A percentile compares a stretch with the other conserved stretches of the same genome.
Evolutionary conservation across 2,329 filamentous ascomycete genomes (phyloP).

Genomic region (Sporothrix curviconia): DNA sequence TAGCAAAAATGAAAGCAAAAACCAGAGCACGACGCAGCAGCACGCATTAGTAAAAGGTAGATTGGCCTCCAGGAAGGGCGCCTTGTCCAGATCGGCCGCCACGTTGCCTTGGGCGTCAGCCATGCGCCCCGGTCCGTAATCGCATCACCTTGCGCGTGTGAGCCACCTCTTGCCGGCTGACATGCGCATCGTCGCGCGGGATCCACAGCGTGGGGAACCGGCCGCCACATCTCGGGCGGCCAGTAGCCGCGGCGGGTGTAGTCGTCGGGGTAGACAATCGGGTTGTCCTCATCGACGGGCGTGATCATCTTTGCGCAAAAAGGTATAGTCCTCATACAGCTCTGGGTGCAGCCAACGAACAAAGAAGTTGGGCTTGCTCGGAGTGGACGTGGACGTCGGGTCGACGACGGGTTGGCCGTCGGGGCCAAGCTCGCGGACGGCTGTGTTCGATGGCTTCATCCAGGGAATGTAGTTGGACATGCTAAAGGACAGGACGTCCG

Average conservation of each 20-base stretch:
- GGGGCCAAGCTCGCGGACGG: not conserved
- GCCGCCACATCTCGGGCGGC: slow-evolving; percentile 59
- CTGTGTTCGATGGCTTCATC: not conserved
- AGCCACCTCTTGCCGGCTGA: slow-evolving; percentile 64
- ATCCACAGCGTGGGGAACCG: slow-evolving; percentile 67
- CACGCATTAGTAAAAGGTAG: slow-evolving; percentile 21
- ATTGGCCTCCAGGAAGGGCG: slow-evolving; percentile 25
- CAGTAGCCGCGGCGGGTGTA: slow-evolving; percentile 59
- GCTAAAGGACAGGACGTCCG: slow-evolving; percentile 26
- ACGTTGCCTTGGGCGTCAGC: slow-evolving; percentile 47
- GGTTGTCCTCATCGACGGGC: not conserved
- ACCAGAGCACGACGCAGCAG: not conserved
- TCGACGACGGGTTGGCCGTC: not conserved
- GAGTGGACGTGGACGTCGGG: too few relatives aligned
- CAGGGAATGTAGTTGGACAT: slow-evolving; percentile 12
- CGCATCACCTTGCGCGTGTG: slow-evolving; percentile 59
- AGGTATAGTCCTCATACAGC: slow-evolving; percentile 53
- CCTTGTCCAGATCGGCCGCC: slow-evolving; percentile 21
- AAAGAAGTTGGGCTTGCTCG: slow-evolving; percentile 38
- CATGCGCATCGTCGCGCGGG: slow-evolving; percentile 61
- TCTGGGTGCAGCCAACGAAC: slow-evolving; percentile 51
- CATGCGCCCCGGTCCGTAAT: slow-evolving; percentile 67
- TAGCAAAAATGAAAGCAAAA: not conserved
- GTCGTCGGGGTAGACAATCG: slow-evolving; percentile 24
- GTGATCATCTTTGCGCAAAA: slow-evolving; percentile 41